Conservation (phyloP, 306 rosid genomes). For the Mimosa pudica region DNA sequence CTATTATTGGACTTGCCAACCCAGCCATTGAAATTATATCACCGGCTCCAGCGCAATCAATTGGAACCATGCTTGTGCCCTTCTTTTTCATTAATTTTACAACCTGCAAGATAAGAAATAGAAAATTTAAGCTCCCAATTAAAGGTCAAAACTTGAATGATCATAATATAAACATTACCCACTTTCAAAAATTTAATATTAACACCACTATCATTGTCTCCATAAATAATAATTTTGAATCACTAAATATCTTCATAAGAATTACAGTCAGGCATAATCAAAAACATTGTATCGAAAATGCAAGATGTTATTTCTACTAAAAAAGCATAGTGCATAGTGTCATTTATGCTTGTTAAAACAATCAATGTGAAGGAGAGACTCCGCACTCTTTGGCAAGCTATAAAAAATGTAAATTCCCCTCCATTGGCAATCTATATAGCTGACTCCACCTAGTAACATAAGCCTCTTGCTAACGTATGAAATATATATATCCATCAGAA, state of each 20-base stretch:
- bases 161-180: constrained; percentile 16
- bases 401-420: neutral
- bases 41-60: constrained; percentile 94
- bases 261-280: neutral
- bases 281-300: constrained; percentile 10
- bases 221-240: neutral
- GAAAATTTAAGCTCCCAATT: constrained; percentile 19
- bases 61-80: constrained; percentile 74
- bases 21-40: constrained; percentile 97
- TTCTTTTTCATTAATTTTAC: constrained; percentile 90
- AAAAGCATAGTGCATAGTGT: neutral
- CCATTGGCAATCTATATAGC: neutral
- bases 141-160: constrained; percentile 30
- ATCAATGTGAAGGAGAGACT: neutral
- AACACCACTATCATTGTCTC: constrained; percentile 17
- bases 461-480: neutral
- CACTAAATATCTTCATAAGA: constrained; percentile 8
- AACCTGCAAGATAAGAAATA: constrained; percentile 53
- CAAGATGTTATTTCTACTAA: neutral
- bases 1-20: constrained; percentile 78
- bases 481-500: constrained; percentile 6
- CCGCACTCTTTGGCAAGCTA: neutral
- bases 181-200: constrained; percentile 29
- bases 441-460: neutral
- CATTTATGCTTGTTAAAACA: constrained; percentile 18